These are phyloP conservation scores for Tetratostichococcus sp. DNA, from an alignment of 139 green algal genomes.

Conservation along the genomic window DNA sequence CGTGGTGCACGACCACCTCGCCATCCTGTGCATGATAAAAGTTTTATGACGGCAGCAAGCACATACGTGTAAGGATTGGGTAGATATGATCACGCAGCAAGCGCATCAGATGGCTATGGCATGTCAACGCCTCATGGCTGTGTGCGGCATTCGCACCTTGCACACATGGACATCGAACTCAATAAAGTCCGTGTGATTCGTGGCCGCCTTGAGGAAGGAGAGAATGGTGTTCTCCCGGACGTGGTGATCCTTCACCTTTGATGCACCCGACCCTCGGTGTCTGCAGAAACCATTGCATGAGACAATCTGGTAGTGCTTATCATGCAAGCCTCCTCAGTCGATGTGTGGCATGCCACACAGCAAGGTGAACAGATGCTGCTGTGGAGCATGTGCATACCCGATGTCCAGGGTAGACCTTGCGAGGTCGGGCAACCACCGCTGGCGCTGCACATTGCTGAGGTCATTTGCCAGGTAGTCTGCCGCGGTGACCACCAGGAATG, in stretches of 20 bases:
- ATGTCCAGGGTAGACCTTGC: slow-evolving; percentile 36
- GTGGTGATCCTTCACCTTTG: slow-evolving; percentile 17
- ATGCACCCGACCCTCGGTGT: slow-evolving; percentile 35
- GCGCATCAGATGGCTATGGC: not conserved
- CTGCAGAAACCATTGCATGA: too few species aligned
- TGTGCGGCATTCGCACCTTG: too few species aligned
- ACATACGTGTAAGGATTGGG: not conserved
- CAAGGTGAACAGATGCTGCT: too few species aligned
- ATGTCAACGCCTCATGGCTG: too few species aligned
- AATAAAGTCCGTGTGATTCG: slow-evolving; percentile 39
- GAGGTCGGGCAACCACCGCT: slow-evolving; percentile 23
- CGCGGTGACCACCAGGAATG: slow-evolving; percentile 37
- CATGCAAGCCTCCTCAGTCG: not conserved
- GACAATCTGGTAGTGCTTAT: not conserved
- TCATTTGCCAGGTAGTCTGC: slow-evolving; percentile 31
- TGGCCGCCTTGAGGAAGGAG: slow-evolving; percentile 41
- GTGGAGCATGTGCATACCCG: too few species aligned
- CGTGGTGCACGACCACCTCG: slow-evolving; percentile 48
- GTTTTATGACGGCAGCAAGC: not conserved
- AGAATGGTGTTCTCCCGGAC: slow-evolving; percentile 50
- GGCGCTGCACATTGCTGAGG: slow-evolving; percentile 35
- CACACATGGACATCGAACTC: slow-evolving; percentile 38
- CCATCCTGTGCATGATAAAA: slow-evolving; percentile 8
- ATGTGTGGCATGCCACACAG: not conserved
- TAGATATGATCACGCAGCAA: not conserved